phyloP scores from a whole-genome alignment of 805 yeast genomes.

The Metschnikowia hibisci region DNA sequence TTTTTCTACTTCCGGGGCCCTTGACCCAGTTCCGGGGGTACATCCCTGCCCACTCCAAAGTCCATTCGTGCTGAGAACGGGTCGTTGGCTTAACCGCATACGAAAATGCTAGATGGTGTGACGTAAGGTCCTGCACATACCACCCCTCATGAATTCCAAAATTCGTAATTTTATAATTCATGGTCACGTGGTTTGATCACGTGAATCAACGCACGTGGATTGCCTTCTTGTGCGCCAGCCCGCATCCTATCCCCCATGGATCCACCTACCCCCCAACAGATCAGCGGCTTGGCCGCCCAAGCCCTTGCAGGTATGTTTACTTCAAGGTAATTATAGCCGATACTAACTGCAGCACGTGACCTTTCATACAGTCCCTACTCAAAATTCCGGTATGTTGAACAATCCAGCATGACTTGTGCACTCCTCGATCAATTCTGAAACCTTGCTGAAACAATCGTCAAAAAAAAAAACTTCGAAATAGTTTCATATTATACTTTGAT shows the following conservation, averaged over 20 bases:
- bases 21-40: no score
- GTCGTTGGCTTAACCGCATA: neutral
- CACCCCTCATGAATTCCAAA: no score
- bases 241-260: neutral
- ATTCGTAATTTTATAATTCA: no score
- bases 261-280: neutral
- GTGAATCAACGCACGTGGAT: neutral
- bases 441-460: neutral
- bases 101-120: neutral
- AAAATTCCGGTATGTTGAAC: slow-evolving; percentile 45
- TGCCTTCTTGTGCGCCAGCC: neutral
- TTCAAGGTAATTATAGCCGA: neutral
- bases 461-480: no score
- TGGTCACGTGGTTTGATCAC: no score
- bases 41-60: no score
- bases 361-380: slow-evolving; percentile 69
- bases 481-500: no score
- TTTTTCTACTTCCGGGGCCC: no score
- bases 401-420: neutral
- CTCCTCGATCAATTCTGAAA: neutral
- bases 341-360: slow-evolving; percentile 39
- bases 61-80: no score
- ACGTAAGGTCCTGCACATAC: slow-evolving; percentile 1
- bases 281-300: slow-evolving; percentile 1
- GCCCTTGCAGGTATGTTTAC: slow-evolving; percentile 11